Conservation (phyloP, 2,329 filamentous ascomycete genomes). For the Pseudophaeomoniella oleicola region DNA sequence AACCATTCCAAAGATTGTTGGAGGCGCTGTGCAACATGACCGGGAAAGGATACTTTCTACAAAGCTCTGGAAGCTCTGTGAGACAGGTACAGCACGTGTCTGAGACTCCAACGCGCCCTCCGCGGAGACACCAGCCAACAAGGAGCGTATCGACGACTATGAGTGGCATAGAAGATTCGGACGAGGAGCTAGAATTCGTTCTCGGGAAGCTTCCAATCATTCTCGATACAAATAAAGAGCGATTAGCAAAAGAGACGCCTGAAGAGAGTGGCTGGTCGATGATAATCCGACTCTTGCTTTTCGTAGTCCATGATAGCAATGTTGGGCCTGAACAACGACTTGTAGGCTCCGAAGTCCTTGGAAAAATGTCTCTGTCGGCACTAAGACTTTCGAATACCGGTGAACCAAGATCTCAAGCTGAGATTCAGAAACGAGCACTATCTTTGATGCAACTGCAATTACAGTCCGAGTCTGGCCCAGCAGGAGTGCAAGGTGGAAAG, state of each 20-base stretch:
- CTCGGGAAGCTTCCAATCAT: slow-evolving; percentile 61
- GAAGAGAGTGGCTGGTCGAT: slow-evolving; percentile 62
- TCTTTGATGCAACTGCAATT: not conserved
- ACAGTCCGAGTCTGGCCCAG: slow-evolving; percentile 40
- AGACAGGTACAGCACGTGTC: slow-evolving; percentile 15
- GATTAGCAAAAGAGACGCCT: slow-evolving; percentile 54
- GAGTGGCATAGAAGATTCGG: slow-evolving; percentile 24
- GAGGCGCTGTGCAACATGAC: slow-evolving; percentile 43
- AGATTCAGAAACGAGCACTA: not conserved
- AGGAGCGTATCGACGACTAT: slow-evolving; percentile 25
- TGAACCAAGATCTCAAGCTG: slow-evolving; percentile 5
- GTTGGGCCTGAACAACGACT: slow-evolving; percentile 24
- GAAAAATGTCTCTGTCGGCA: slow-evolving; percentile 25
- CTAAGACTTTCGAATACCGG: slow-evolving; percentile 23
- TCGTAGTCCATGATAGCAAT: slow-evolving; percentile 24
- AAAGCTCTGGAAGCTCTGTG: no score
- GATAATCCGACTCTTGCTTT: slow-evolving; percentile 42
- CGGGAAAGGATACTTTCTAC: not conserved
- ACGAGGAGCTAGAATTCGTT: slow-evolving; percentile 36
- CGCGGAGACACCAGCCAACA: slow-evolving; percentile 20
- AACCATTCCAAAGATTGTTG: slow-evolving; percentile 65
- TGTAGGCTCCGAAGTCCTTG: slow-evolving; percentile 49
- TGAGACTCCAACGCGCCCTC: slow-evolving; percentile 10
- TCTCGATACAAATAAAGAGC: slow-evolving; percentile 57
- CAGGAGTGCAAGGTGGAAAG: slow-evolving; percentile 25